Evolutionary conservation across 1,284 basidiomycete species (phyloP).

Genomic region (Tylopilus sp.): DNA sequence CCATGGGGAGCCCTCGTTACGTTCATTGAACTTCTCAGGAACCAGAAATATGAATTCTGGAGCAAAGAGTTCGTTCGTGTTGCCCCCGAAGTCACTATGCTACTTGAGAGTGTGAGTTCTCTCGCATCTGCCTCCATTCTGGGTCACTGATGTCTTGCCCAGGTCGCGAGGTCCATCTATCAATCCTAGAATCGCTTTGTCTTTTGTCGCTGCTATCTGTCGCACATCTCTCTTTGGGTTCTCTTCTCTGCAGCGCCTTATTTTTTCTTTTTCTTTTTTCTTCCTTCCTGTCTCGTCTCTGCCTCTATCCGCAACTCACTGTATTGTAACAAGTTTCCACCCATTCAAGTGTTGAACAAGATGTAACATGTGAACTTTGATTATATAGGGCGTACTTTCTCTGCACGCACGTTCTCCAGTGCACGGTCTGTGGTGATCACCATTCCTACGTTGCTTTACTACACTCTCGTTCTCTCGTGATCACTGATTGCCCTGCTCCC

Average conservation of each 20-base stretch:
- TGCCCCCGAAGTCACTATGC: constrained; percentile 74
- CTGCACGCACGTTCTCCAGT: constrained; percentile 14
- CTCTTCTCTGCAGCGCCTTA: constrained; percentile 22
- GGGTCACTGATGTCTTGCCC: constrained; percentile 10
- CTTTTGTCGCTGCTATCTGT: constrained; percentile 41
- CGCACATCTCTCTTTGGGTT: constrained; percentile 52
- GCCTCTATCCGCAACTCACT: constrained; percentile 48
- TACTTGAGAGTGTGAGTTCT: constrained; percentile 70
- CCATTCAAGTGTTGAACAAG: constrained; percentile 54
- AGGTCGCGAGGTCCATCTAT: constrained; percentile 73
- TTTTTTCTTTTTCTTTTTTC: constrained; percentile 34
- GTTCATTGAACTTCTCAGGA: constrained; percentile 86
- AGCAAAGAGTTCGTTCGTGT: constrained; percentile 75
- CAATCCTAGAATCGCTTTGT: constrained; percentile 60
- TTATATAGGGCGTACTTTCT: constrained; percentile 32
- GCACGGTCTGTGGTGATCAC: constrained; percentile 15
- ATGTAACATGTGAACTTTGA: constrained; percentile 46
- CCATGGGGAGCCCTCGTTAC: constrained; percentile 96
- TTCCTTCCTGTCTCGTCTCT: constrained; percentile 22
- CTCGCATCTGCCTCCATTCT: constrained; percentile 1
- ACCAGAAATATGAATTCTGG: constrained; percentile 84
- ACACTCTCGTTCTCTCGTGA: constrained; percentile 9
- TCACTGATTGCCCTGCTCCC: constrained; percentile 9
- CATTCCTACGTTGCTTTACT: constrained; percentile 12
- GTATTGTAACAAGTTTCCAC: constrained; percentile 70